Conservation (phyloP, 2,329 filamentous ascomycete species). For the Cercospora sojina region DNA sequence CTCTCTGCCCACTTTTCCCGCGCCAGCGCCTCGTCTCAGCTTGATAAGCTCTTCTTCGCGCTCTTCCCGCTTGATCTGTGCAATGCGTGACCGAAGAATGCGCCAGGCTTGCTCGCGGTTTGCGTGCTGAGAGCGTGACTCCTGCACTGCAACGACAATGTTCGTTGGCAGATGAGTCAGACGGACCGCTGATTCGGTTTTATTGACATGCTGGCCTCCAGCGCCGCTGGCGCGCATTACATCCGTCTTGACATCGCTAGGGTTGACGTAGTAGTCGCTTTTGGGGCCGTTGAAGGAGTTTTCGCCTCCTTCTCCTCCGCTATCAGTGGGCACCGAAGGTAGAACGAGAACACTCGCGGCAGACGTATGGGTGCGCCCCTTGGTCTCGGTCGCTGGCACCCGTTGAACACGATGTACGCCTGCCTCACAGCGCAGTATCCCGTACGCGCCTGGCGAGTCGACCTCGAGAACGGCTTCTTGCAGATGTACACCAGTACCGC, state of each 20-base stretch:
- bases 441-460: slow-evolving; percentile 73
- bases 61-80: slow-evolving; percentile 74
- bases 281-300: slow-evolving; percentile 74
- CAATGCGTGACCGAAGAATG: slow-evolving; percentile 76
- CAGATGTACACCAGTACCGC: slow-evolving; percentile 65
- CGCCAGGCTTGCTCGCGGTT: slow-evolving; percentile 89
- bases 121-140: slow-evolving; percentile 82
- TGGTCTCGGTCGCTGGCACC: slow-evolving; percentile 85
- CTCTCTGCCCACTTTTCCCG: slow-evolving; percentile 77
- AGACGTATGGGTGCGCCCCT: slow-evolving; percentile 89
- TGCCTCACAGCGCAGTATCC: slow-evolving; percentile 77
- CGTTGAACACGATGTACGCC: slow-evolving; percentile 95
- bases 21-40: slow-evolving; percentile 74
- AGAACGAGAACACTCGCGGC: slow-evolving; percentile 90
- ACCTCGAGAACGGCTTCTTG: slow-evolving; percentile 88
- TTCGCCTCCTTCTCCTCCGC: slow-evolving; percentile 51
- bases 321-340: slow-evolving; percentile 69
- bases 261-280: slow-evolving; percentile 87
- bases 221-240: slow-evolving; percentile 91
- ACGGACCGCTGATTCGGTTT: slow-evolving; percentile 92
- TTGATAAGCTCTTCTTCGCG: slow-evolving; percentile 76
- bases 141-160: slow-evolving; percentile 86
- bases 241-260: slow-evolving; percentile 77
- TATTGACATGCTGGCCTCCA: slow-evolving; percentile 97
- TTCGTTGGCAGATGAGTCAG: slow-evolving; percentile 87